Evolutionary conservation across 129 eudicot species (phyloP).

Genomic region (Helianthus annuus): DNA sequence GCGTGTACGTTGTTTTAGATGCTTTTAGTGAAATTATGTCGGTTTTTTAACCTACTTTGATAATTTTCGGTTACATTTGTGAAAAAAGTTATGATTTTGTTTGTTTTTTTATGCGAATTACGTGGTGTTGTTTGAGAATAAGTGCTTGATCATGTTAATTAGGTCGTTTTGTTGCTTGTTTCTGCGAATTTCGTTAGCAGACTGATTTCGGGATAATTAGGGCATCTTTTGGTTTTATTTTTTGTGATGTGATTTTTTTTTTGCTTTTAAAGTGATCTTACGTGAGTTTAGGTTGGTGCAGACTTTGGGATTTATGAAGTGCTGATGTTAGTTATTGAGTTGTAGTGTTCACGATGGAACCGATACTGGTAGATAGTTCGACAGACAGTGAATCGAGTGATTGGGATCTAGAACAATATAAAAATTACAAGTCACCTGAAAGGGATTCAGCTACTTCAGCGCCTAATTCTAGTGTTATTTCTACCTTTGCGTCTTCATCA

Average conservation of each 20-base stretch:
- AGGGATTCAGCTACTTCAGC: slow-evolving; percentile 51
- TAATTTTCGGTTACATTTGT: slow-evolving; percentile 2
- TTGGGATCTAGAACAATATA: slow-evolving; percentile 55
- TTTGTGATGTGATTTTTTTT: no score
- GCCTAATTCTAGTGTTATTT: slow-evolving; percentile 35
- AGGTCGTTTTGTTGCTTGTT: background rate
- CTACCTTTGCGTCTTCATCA: slow-evolving; percentile 35
- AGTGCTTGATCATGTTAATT: slow-evolving; percentile 37
- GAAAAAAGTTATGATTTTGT: background rate
- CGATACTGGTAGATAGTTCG: slow-evolving; percentile 49
- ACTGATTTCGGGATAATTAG: slow-evolving; percentile 21
- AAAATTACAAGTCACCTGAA: slow-evolving; percentile 25
- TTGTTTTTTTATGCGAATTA: background rate
- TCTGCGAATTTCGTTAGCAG: slow-evolving; percentile 17
- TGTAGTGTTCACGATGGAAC: slow-evolving; percentile 28
- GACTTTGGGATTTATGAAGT: no score
- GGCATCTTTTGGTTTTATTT: background rate
- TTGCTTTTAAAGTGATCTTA: no score
- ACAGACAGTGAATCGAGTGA: slow-evolving; percentile 65
- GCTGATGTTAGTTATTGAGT: slow-evolving; percentile 9
- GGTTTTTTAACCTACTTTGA: background rate
- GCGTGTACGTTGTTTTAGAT: background rate
- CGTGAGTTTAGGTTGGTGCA: no score
- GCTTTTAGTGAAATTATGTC: background rate
- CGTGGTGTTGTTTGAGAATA: background rate